phyloP scores from a whole-genome alignment of 257 asterid species.

The Solanum habrochaites region DNA sequence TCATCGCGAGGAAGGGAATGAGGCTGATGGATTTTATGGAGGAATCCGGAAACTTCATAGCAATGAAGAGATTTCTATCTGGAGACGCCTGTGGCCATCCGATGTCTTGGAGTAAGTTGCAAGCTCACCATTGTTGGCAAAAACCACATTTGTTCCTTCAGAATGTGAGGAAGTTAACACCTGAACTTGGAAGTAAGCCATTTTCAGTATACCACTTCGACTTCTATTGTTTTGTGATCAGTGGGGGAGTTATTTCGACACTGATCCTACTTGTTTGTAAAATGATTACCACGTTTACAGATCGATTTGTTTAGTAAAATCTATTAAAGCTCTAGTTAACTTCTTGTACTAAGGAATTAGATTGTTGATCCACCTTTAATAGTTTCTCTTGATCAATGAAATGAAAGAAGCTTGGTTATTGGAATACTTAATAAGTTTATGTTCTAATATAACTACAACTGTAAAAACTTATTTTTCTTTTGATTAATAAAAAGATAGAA shows the following conservation, averaged over 20 bases:
- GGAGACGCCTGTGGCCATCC: conserved; percentile 67
- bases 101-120: conserved; percentile 44
- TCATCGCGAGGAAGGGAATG: conserved; percentile 70
- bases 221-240: neutral
- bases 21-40: conserved; percentile 65
- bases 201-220: neutral
- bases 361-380: neutral
- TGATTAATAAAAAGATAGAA: neutral
- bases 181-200: neutral
- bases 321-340: neutral
- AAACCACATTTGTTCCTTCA: neutral
- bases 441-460: neutral
- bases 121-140: neutral
- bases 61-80: conserved; percentile 39
- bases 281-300: neutral
- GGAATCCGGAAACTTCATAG: conserved; percentile 48
- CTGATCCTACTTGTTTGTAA: neutral
- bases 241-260: neutral
- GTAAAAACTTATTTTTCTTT: neutral
- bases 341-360: neutral
- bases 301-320: neutral
- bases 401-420: neutral
- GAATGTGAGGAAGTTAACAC: neutral
- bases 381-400: neutral
- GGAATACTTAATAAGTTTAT: neutral